Base-by-base conservation (phyloP, 1,284 basidiomycete species). In the Melampsora larici-populina region DNA sequence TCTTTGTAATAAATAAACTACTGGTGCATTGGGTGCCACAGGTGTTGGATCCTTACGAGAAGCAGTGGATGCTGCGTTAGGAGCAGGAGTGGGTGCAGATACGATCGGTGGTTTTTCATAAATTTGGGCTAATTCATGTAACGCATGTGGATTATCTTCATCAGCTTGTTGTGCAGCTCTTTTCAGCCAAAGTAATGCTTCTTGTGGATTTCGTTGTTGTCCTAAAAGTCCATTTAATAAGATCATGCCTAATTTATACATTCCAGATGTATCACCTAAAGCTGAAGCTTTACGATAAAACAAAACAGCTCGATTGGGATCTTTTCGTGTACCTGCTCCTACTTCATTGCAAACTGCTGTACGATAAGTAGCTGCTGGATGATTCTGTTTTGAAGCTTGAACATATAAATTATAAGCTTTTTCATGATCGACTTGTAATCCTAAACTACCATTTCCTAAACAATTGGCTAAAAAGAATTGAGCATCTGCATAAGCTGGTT, bases 321-420 rank as follows among this genome's bases (percentile, higher is more conserved):
- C 96, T 79, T 90, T 88, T 80, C 91, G 88, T 1, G 97, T 99
- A n/a, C 97, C 97, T 0, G 94, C 95, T n/a, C 97, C 97, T 78
- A 99, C 93, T 85, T 99, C 97, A 85, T 98, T 98, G 85, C 97
- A 99, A 5, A 99, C 96, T 3, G 95, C 97, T 43, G 97, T 95
- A 64, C 97, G 92, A 83, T 99, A 99, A 40, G 92, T 94, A 29
- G 94, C 95, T 0, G 94, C 89, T 0, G 97, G 89, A 83, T 99
- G 94, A 83, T 97, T 97, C 85, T 97, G 93, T 85, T 98, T 99
- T 51, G 92, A 92, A 5, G 96, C 96, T 85, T 98, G 95, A 46
- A 99, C 88, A 82, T 98, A 99, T n/a, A 99, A 87, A 84, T 97
- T 94, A 85, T 98, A 99, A 0, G 96, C 96, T 82, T 94, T 92